Evolutionary conservation across 495 filamentous ascomycete genomes (phyloP), one percentile per base, ranked within the genome.

Genomic region (Penicillium longicatenatum): DNA sequence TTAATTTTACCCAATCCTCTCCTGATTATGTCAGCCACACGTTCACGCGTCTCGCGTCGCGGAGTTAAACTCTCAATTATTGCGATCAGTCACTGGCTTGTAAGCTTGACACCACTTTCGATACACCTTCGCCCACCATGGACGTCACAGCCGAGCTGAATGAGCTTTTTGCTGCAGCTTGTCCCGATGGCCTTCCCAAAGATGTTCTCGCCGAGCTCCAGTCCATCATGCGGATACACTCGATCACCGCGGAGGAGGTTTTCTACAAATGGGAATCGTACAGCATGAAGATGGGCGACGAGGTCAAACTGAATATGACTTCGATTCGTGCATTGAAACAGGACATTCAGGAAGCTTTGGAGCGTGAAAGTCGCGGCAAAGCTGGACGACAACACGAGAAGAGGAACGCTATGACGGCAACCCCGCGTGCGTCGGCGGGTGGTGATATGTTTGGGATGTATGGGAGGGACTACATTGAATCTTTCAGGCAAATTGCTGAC

Each of bases 181-280:
- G 79, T 20, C 80, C 78, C 20, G 70, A 77, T 42, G 82, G 82
- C 26, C 75, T 93, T 10, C 80, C 87, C 45, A 76, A 86, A 52
- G 91, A 96, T 71, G 80, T 97, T 47, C 73, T 89, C 39, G 74
- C 79, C 20, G 93, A 97, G 71, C 77, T 98, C 41, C 82, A 86
- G 64, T 92, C 89, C 26, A 95, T 97, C 61, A 82, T 94, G 70
- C 86, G 87, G 50, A 75, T 97, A 17, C 90, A 96, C 71, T 80
- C 82, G 19, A 81, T 97, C 54, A 77, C 82, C 29, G 78, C 83
- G 24, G 83, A 97, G 67, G 93, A 98, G 63, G 79, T 97, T 17
- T 96, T 89, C 69, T 97, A 86, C 83, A 96, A 97, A 82, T 98
- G 94, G 94, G 93, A 98, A 65, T 91, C 91, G 0, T 98, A 97